Percentiles rank a stretch among this genome's conserved stretches.
These are phyloP conservation scores for Eimeria falciformis DNA, from an alignment of 169 alveolate genomes.

Conservation along the genomic window DNA sequence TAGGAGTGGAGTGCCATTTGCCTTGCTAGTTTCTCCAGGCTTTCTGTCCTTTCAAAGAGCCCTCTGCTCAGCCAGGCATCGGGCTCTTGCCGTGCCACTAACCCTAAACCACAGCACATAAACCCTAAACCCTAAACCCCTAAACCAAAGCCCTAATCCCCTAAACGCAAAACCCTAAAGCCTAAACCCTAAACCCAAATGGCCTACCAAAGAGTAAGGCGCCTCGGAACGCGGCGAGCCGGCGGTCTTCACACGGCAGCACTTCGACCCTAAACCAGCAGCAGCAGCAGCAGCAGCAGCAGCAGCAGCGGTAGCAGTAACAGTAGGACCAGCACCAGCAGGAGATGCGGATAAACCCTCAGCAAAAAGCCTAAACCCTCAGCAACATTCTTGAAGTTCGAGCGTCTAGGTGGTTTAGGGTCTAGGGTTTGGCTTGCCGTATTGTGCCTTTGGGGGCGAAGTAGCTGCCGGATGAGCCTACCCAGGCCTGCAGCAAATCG, in stretches of 20 bases:
- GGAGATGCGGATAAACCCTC: too few relatives aligned
- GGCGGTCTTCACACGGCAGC: constrained; percentile 60
- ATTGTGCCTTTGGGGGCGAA: neutral
- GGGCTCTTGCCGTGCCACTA: constrained; percentile 49
- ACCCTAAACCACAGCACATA: constrained; percentile 24
- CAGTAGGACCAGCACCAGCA: neutral
- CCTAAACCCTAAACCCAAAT: neutral
- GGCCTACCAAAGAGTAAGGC: constrained; percentile 66
- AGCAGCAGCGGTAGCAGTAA: neutral
- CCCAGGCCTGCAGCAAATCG: constrained; percentile 44
- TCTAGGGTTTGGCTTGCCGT: constrained; percentile 35
- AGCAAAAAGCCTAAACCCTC: too few relatives aligned
- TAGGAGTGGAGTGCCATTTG: constrained; percentile 21
- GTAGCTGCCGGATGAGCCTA: neutral
- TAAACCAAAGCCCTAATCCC: too few relatives aligned
- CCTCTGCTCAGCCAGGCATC: constrained; percentile 36
- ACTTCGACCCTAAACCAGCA: constrained; percentile 51
- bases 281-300: constrained; percentile 35
- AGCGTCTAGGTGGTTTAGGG: constrained; percentile 50
- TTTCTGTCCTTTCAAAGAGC: constrained; percentile 24
- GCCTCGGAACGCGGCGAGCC: constrained; percentile 66
- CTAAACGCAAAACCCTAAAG: constrained; percentile 23
- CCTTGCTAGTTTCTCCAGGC: constrained; percentile 7
- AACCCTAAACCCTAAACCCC: constrained; percentile 23
- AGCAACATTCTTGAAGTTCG: too few relatives aligned